Conservation (phyloP, 352 stramenopile species). For the Thalassiosira hispida region DNA sequence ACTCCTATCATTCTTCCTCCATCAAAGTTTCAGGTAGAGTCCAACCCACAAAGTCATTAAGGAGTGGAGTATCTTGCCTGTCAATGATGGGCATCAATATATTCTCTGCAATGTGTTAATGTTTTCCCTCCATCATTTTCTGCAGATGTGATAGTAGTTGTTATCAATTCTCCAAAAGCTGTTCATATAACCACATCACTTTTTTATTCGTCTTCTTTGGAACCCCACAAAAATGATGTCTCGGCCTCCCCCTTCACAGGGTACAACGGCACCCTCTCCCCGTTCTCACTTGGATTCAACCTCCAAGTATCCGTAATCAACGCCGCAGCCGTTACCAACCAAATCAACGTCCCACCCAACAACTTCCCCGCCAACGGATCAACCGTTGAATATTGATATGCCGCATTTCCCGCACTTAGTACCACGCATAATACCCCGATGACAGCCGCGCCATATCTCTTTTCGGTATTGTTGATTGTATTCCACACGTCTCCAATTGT, state of each 20-base stretch:
- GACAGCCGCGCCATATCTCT: conserved; percentile 79
- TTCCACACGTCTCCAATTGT: conserved; percentile 89
- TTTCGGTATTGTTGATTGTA: conserved; percentile 89
- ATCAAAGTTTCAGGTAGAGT: not conserved
- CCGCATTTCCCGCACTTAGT: conserved; percentile 65
- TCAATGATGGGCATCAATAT: no score
- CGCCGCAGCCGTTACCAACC: conserved; percentile 80
- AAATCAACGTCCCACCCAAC: conserved; percentile 77
- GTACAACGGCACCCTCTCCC: conserved; percentile 57
- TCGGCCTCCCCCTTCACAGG: conserved; percentile 63
- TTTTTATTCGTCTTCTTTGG: conserved; percentile 7
- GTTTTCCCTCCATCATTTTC: not conserved
- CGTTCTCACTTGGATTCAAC: conserved; percentile 71
- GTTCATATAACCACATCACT: not conserved
- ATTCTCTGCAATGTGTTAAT: no score
- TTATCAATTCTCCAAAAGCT: not conserved
- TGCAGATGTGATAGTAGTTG: not conserved
- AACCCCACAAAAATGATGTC: conserved; percentile 68
- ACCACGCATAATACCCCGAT: conserved; percentile 72
- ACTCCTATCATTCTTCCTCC: not conserved
- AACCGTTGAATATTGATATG: conserved; percentile 79
- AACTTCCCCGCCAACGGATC: conserved; percentile 81
- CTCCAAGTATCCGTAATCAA: conserved; percentile 82
- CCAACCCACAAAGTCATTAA: not conserved
- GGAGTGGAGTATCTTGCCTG: not conserved